These are phyloP conservation scores for Talaromyces adpressus DNA, from an alignment of 495 filamentous ascomycete genomes.

Conservation along the genomic window DNA sequence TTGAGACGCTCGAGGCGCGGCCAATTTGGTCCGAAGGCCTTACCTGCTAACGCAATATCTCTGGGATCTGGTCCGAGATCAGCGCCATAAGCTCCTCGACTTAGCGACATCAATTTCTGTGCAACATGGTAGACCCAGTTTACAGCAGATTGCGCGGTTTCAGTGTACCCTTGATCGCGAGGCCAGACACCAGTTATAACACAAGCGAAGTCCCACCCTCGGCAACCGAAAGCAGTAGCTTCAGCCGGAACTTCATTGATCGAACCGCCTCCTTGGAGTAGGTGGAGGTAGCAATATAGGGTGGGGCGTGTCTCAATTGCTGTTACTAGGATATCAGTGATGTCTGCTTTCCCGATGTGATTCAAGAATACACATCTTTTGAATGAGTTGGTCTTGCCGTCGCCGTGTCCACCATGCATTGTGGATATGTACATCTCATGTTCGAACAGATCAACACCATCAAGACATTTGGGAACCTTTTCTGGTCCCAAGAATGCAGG, in stretches of 20 bases:
- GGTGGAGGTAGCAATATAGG: conserved; percentile 55
- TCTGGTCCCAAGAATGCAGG: conserved; percentile 28
- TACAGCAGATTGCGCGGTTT: conserved; percentile 32
- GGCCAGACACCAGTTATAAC: conserved; percentile 57
- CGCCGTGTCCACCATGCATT: conserved; percentile 54
- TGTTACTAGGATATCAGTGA: conserved; percentile 31
- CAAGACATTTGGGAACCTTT: conserved; percentile 28
- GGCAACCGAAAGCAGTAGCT: conserved; percentile 54
- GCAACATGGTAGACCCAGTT: conserved; percentile 52
- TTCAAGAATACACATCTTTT: conserved; percentile 60
- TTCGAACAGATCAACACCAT: conserved; percentile 49
- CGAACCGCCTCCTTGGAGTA: conserved; percentile 53
- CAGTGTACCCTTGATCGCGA: conserved; percentile 46
- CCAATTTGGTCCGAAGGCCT: conserved; percentile 52
- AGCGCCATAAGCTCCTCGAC: conserved; percentile 49
- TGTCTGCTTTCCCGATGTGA: conserved; percentile 30
- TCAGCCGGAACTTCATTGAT: conserved; percentile 37
- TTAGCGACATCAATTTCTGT: conserved; percentile 39
- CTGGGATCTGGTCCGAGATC: conserved; percentile 58
- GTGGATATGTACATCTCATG: conserved; percentile 54
- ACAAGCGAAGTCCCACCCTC: conserved; percentile 59
- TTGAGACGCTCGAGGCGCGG: conserved; percentile 48
- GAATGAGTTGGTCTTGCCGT: conserved; percentile 55
- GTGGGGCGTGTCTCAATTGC: conserved; percentile 46
- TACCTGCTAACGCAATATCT: conserved; percentile 44